Conservation (phyloP, 2,329 filamentous ascomycete genomes). For the Hypoxylon sp. region DNA sequence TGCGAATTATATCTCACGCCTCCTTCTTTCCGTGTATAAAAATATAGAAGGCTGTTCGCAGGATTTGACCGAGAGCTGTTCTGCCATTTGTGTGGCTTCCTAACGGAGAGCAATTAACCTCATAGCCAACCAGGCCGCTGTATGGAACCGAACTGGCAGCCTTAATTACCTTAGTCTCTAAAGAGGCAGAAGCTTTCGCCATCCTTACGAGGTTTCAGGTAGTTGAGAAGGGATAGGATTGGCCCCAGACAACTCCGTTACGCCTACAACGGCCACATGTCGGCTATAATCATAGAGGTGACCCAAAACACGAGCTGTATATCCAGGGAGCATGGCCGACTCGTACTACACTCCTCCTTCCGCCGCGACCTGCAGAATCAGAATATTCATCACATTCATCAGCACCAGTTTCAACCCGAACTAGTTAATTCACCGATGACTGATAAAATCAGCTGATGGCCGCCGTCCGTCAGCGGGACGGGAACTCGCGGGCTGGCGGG, state of each 20-base stretch:
- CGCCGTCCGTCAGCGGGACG: conserved; percentile 8
- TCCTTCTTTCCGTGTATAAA: background rate
- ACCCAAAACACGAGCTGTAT: conserved; percentile 7
- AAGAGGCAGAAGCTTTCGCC: background rate
- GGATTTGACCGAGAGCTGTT: background rate
- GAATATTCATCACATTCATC: conserved; percentile 1
- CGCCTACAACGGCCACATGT: conserved; percentile 7
- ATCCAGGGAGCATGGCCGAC: background rate
- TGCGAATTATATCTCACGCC: background rate
- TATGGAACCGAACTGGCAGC: background rate
- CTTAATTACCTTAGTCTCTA: background rate
- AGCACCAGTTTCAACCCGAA: background rate
- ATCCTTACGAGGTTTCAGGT: background rate
- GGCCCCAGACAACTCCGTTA: background rate
- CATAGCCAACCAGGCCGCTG: background rate
- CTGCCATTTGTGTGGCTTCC: background rate
- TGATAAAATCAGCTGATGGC: conserved; percentile 21
- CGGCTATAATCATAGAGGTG: conserved; percentile 12
- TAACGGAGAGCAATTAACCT: background rate
- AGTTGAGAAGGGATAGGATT: background rate
- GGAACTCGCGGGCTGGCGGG: conserved; percentile 6
- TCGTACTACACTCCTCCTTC: background rate
- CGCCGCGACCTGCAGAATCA: background rate
- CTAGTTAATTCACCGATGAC: background rate
- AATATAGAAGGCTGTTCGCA: background rate